Evolutionary conservation across 805 yeast species (phyloP).

Genomic region (Wickerhamomyces bisporus): DNA sequence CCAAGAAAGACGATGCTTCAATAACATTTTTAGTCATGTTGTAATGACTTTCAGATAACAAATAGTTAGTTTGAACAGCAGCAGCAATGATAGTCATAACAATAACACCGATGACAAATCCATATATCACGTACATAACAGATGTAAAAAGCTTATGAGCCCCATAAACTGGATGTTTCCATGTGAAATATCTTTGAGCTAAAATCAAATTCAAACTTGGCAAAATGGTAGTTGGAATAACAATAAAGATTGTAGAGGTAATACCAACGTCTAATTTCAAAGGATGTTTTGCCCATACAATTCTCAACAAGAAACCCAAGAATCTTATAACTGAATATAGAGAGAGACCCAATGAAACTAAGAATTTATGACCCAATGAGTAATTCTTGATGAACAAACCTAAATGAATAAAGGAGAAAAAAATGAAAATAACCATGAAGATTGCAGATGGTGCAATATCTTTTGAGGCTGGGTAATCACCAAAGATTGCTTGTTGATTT

Average conservation of each 20-base stretch:
- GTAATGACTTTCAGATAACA: conserved; percentile 40
- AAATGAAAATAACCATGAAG: conserved; percentile 47
- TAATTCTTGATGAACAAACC: conserved; percentile 42
- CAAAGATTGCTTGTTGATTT: conserved; percentile 51
- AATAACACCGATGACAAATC: conserved; percentile 50
- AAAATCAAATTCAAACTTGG: conserved; percentile 57
- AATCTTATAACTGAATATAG: conserved; percentile 50
- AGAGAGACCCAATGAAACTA: conserved; percentile 45
- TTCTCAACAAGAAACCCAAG: conserved; percentile 55
- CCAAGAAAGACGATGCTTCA: conserved; percentile 45
- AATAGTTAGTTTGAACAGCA: conserved; percentile 52
- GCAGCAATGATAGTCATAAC: conserved; percentile 65
- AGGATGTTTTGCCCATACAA: conserved; percentile 51
- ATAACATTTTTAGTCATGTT: conserved; percentile 49
- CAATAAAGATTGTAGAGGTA: conserved; percentile 49
- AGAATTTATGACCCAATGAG: conserved; percentile 55
- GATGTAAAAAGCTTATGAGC: conserved; percentile 42
- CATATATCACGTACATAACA: conserved; percentile 45
- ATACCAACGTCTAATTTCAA: conserved; percentile 44
- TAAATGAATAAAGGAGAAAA: conserved; percentile 41
- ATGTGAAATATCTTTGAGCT: conserved; percentile 69
- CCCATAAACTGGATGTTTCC: conserved; percentile 75
- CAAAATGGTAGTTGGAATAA: conserved; percentile 54
- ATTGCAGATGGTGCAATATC: conserved; percentile 61
- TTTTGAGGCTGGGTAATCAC: conserved; percentile 47